Base-by-base conservation (phyloP, 441 rosid genomes). In the Pelargonium myrrhifolium region DNA sequence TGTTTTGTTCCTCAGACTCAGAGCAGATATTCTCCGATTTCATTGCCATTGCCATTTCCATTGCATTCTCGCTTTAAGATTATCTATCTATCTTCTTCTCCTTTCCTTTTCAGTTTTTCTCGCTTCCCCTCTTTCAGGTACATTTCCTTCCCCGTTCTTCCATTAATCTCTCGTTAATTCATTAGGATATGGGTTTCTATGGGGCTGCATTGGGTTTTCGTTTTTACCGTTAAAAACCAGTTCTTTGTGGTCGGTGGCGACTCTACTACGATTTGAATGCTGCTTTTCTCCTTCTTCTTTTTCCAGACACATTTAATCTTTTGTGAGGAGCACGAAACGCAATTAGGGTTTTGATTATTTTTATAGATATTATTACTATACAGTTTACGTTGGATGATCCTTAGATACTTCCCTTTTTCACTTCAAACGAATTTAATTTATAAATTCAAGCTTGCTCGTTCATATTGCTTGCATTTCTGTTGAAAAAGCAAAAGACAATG, bases 1-100 rank as follows among this genome's bases (percentile, higher is more conserved):
- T 45, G 79, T 56, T 20, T 20, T 45, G 78, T 68, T 60, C 72
- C 58, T 24, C 64, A 31, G 37, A 31, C 37, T 31, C 37, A 31
- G 62, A 58, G 10, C 69, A 63, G 73, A 73, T 81, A 75, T 67
- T 73, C 75, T 47, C 15, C 77, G 82, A 79, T 77, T 74, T 77
- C 80, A 67, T 59, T 40, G 12, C 45, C 45, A 40, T 31, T 31
- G 1, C 37, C 37, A 31, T 31, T 31, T 6, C 37, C 28, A 24
- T 24, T 24, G 28, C 28, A 31, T 5, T 70, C 62, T 71, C 59
- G 66, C 47, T 61, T 71, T 63, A 17, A 59, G 21, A 55, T 37
- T 11, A 3, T 24, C 58, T 0, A 39, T 1, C 20, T 28, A 24
- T 28, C 64, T 4, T 3, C 3, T 21, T n/a, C 40, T 24, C 47